A percentile compares a stretch with the other conserved stretches of the same genome.
phyloP scores from a whole-genome alignment of 2,329 filamentous ascomycete genomes.

The Botrytis cinerea region DNA sequence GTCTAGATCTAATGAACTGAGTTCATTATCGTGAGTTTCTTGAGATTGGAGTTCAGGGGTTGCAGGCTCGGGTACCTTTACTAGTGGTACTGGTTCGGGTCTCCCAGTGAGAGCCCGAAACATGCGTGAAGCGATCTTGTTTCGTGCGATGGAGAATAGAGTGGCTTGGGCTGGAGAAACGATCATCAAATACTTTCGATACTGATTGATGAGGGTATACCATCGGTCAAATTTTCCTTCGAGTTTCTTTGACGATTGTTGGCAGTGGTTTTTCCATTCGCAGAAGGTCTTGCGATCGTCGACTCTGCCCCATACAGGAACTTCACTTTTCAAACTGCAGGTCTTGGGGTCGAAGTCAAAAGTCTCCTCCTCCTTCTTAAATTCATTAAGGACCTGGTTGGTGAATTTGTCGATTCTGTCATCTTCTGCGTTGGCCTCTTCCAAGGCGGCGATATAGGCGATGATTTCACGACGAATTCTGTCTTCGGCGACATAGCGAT shows the following conservation, averaged over 20 bases:
- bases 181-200: not conserved
- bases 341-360: not conserved
- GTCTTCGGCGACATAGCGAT: not conserved
- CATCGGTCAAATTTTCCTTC: not conserved
- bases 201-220: not conserved
- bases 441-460: not conserved
- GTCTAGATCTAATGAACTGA: not conserved
- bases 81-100: no score
- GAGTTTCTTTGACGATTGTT: accelerated
- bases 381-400: not conserved
- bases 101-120: not conserved
- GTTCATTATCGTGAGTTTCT: not conserved
- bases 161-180: not conserved
- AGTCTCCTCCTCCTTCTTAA: not conserved
- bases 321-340: accelerated
- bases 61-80: no score
- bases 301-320: not conserved
- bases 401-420: not conserved
- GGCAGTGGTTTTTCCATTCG: not conserved
- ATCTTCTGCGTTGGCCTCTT: accelerated
- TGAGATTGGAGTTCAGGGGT: not conserved
- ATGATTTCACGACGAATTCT: not conserved
- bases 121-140: not conserved
- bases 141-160: not conserved
- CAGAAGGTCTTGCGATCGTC: not conserved